Percentiles rank a stretch among this genome's conserved stretches.
Evolutionary conservation across 805 yeast species (phyloP).

Genomic region (Saturnispora mendoncae): DNA sequence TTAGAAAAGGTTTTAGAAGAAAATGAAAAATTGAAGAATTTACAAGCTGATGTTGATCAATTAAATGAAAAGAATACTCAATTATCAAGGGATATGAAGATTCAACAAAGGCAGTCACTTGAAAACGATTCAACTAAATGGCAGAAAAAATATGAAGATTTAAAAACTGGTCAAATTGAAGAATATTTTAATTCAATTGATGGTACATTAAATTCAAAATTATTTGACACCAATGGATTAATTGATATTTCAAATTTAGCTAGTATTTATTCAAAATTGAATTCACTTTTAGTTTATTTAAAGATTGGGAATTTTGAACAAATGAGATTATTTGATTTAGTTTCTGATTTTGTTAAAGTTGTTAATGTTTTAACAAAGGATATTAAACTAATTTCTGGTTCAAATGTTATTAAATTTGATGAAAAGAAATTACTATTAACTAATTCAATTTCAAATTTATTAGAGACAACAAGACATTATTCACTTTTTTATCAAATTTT

Average conservation of each 20-base stretch:
- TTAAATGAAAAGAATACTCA: neutral
- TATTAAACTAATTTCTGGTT: conserved; percentile 23
- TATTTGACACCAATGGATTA: conserved; percentile 31
- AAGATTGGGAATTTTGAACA: conserved; percentile 22
- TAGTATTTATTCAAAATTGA: conserved; percentile 41
- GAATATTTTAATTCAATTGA: conserved; percentile 10
- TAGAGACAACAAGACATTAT: conserved; percentile 70
- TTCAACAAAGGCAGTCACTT: conserved; percentile 7
- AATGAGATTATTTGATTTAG: conserved; percentile 40
- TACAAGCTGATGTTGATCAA: conserved; percentile 2
- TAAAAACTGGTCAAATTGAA: conserved; percentile 26
- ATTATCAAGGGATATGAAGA: conserved; percentile 4
- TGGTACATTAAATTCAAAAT: conserved; percentile 2
- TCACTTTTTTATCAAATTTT: conserved; percentile 53
- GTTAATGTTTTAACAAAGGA: conserved; percentile 33
- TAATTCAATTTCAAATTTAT: conserved; percentile 62
- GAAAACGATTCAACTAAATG: conserved; percentile 26
- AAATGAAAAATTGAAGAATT: conserved; percentile 9
- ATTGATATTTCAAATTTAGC: conserved; percentile 38
- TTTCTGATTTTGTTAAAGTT: conserved; percentile 40
- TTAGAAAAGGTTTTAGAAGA: conserved; percentile 15
- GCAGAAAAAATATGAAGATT: conserved; percentile 43
- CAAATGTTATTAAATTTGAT: conserved; percentile 11
- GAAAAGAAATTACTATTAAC: conserved; percentile 42
- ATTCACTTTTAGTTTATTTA: conserved; percentile 31